phyloP scores from a whole-genome alignment of 345 rosid genomes.

The Eucalyptus paniculata region DNA sequence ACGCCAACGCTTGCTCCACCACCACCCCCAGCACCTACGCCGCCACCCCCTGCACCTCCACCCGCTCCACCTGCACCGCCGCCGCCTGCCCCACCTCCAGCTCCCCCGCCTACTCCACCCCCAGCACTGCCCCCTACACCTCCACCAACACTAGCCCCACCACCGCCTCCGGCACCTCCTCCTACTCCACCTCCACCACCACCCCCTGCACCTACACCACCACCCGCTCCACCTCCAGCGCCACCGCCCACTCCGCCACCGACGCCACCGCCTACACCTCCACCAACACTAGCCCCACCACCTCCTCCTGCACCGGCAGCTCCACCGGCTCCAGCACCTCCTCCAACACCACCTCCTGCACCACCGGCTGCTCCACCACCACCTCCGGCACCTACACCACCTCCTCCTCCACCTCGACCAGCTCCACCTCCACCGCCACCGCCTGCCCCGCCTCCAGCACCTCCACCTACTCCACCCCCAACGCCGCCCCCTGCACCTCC shows the following conservation, averaged over 20 bases:
- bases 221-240: too few species aligned
- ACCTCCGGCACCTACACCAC: background rate
- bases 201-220: background rate
- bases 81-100: background rate
- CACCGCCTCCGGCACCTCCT: background rate
- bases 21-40: background rate
- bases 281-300: too few species aligned
- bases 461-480: background rate
- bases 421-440: background rate
- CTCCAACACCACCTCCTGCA: background rate
- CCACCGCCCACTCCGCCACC: too few species aligned
- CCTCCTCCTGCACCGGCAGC: too few species aligned
- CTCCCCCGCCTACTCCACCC: background rate
- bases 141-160: background rate
- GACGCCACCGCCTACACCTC: background rate
- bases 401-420: background rate
- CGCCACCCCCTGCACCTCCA: background rate
- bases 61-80: background rate
- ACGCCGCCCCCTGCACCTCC: background rate
- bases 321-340: background rate
- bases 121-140: background rate
- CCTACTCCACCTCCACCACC: background rate
- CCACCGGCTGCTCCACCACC: background rate
- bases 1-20: background rate
- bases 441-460: background rate